Conservation (phyloP, 2,329 filamentous ascomycete species). For the Colletotrichum tropicale region DNA sequence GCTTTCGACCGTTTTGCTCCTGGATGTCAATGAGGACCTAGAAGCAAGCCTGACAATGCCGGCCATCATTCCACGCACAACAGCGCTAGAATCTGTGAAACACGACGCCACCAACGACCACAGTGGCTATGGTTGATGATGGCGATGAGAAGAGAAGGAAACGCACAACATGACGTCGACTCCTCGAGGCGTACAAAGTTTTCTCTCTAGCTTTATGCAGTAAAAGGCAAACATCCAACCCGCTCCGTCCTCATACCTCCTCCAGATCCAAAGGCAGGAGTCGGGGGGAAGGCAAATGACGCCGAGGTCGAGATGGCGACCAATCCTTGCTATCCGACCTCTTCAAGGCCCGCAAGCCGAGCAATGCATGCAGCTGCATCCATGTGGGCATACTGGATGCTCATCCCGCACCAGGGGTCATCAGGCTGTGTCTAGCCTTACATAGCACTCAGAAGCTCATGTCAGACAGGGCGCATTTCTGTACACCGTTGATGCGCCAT, state of each 20-base stretch:
- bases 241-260: neutral
- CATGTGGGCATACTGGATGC: neutral
- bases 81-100: neutral
- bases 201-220: neutral
- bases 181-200: conserved; percentile 9
- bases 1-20: neutral
- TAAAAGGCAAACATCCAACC: neutral
- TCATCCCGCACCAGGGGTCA: neutral
- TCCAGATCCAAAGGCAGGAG: neutral
- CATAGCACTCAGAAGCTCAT: neutral
- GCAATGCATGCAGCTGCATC: conserved; percentile 6
- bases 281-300: neutral
- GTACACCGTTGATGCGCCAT: neutral
- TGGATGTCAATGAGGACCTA: neutral
- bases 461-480: neutral
- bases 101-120: neutral
- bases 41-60: neutral
- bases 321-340: neutral
- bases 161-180: neutral
- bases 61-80: neutral
- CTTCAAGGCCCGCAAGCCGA: neutral
- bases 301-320: neutral
- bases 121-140: neutral
- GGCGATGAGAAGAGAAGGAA: neutral
- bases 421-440: conserved; percentile 7